Evolutionary conservation across 129 eudicot genomes (phyloP), one percentile per base, ranked within the genome.

Genomic region (Flaveria sonorensis): DNA sequence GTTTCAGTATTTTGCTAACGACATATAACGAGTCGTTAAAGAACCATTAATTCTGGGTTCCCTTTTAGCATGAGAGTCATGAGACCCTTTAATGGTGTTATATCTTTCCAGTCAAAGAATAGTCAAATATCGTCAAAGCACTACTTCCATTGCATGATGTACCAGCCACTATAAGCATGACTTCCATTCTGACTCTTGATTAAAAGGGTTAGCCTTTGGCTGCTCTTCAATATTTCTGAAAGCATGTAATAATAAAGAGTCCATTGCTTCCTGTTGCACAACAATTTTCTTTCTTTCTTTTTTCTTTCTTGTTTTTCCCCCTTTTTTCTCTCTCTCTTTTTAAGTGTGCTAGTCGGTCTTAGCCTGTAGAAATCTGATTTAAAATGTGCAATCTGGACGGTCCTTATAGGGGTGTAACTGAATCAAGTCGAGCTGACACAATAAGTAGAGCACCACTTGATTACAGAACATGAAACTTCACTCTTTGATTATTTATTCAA

Each of bases 211-310:
- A 48, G 43, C 71, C 56, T 71, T 79, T 64, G 56, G 48, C 18
- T 63, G 83, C 26, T 59, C 39, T 66, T 80, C 51, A 80, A 73
- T 60, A 64, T 73, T 51, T 63, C 47, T 53, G 36, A 18, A 73
- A 80, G 74, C 69, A 73, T 73, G 75, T 66, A 61, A 61, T 26
- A 73, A 56, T 43, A 73, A 68, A 80, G 63, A 30, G 50, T 55
- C 75, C 79, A 73, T n/a, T 73, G 84, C 84, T 4, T 32, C 39
- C 39, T 32, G 39, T 32, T 28, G 32, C 32, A 4, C 4, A 28
- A 28, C 0, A 28, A 28, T 73, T 70, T 20, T 14, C 36, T 67
- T 45, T 51, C 66, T 43, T 12, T 62, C 24, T 42, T 55, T 43
- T 47, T 56, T 48, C 60, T 73, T 53, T 80, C n/a, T 15, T 20